Percentiles rank a stretch among this genome's conserved stretches.
Conservation (phyloP, 1,284 basidiomycete species). For the Moniliella sp. region DNA sequence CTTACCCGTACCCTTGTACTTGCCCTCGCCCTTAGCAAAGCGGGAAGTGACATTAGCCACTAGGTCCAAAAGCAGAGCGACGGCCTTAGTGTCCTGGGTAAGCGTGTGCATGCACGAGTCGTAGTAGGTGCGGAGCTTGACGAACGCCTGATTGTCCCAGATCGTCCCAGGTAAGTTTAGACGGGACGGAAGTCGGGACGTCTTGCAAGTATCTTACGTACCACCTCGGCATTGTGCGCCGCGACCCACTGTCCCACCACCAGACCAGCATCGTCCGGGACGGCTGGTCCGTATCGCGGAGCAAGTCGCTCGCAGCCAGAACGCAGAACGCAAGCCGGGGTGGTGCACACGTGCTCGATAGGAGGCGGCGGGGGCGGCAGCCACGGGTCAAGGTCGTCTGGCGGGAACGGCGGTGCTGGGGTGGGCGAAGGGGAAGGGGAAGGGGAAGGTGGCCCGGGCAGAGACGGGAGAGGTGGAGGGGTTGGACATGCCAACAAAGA, state of each 20-base stretch:
- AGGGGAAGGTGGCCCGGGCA: slow-evolving; percentile 9
- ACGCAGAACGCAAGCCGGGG: slow-evolving; percentile 66
- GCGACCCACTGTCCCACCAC: slow-evolving; percentile 33
- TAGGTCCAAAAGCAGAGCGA: slow-evolving; percentile 36
- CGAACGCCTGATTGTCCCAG: slow-evolving; percentile 48
- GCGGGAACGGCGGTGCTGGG: too few relatives aligned
- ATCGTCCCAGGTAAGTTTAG: slow-evolving; percentile 5
- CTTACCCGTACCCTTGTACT: too few relatives aligned
- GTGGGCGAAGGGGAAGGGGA: too few relatives aligned
- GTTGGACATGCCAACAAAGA: slow-evolving; percentile 43
- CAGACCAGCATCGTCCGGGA: slow-evolving; percentile 36
- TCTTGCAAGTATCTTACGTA: slow-evolving; percentile 36
- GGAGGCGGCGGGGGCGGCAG: slow-evolving; percentile 3
- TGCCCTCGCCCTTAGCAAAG: too few relatives aligned
- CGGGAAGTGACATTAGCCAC: too few relatives aligned
- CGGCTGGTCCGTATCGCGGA: slow-evolving; percentile 56
- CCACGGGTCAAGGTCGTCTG: slow-evolving; percentile 19
- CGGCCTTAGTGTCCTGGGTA: slow-evolving; percentile 36
- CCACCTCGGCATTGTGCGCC: slow-evolving; percentile 20
- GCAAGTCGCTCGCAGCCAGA: slow-evolving; percentile 55
- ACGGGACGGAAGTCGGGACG: too few relatives aligned
- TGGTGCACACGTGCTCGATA: slow-evolving; percentile 42
- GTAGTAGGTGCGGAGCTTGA: slow-evolving; percentile 57
- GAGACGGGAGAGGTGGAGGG: slow-evolving; percentile 30
- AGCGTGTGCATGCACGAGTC: slow-evolving; percentile 58